A percentile compares a stretch with the other conserved stretches of the same genome.
Conservation (phyloP, 2,329 filamentous ascomycete genomes). For the Aspergillus piperis region DNA sequence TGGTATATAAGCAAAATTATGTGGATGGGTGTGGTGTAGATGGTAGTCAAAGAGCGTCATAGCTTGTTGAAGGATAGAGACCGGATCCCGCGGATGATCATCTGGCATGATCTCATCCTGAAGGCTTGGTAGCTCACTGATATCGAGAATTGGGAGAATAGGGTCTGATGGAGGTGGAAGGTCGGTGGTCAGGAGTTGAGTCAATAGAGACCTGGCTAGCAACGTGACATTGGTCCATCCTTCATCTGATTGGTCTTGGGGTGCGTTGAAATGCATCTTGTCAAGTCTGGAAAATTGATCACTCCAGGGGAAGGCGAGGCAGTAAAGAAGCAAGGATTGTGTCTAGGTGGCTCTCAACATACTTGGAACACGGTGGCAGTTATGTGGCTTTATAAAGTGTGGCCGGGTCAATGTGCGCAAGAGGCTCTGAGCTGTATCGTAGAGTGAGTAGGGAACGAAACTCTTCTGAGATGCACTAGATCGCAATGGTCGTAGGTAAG, state of each 20-base stretch:
- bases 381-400: background rate
- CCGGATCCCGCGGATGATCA: background rate
- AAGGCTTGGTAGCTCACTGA: background rate
- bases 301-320: no score
- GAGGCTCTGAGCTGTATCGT: no score
- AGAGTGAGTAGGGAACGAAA: background rate
- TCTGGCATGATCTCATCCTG: background rate
- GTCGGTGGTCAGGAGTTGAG: background rate
- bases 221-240: background rate
- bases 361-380: background rate
- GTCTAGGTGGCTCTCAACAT: background rate
- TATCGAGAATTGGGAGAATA: background rate
- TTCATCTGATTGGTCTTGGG: background rate
- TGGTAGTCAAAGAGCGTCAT: background rate
- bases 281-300: background rate
- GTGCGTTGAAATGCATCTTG: background rate
- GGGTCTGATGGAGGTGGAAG: background rate
- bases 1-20: background rate
- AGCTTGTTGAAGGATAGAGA: background rate
- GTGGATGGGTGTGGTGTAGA: background rate
- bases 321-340: no score
- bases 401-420: background rate
- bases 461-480: background rate
- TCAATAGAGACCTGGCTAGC: background rate
- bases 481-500: no score